Evolutionary conservation across 768 basidiomycete species (phyloP).

Genomic region (Russula lepida): DNA sequence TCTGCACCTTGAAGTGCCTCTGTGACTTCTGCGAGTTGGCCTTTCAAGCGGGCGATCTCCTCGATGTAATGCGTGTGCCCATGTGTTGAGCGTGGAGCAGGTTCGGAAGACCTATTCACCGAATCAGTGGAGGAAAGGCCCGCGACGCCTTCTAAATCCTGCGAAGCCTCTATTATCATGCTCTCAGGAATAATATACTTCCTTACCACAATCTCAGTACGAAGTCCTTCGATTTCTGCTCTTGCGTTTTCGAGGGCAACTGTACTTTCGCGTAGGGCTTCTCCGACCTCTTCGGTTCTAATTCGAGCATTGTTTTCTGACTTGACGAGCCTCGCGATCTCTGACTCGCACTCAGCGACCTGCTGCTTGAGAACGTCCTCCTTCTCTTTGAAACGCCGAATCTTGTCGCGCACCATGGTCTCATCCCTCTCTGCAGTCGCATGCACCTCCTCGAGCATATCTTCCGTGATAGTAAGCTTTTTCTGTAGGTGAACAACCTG

Average conservation of each 20-base stretch:
- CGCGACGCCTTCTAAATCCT: conserved; percentile 60
- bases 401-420: conserved; percentile 45
- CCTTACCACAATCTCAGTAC: conserved; percentile 70
- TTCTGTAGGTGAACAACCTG: conserved; percentile 84
- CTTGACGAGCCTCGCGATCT: conserved; percentile 54
- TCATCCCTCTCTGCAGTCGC: conserved; percentile 71
- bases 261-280: conserved; percentile 80
- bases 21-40: conserved; percentile 36
- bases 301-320: conserved; percentile 53
- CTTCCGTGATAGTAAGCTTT: conserved; percentile 69
- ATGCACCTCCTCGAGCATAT: conserved; percentile 71
- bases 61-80: conserved; percentile 46
- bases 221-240: conserved; percentile 76
- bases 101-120: conserved; percentile 38
- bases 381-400: conserved; percentile 63
- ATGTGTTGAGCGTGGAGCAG: conserved; percentile 39
- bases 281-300: conserved; percentile 80
- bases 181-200: not conserved
- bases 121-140: conserved; percentile 23
- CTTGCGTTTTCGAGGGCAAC: conserved; percentile 82
- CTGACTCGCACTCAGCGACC: conserved; percentile 51
- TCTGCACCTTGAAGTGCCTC: conserved; percentile 23
- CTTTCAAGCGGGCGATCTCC: conserved; percentile 49
- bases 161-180: conserved; percentile 1
- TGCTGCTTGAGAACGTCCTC: conserved; percentile 68